These are phyloP conservation scores for Sporisorium iseilematis-ciliati DNA, from an alignment of 1,284 basidiomycete genomes.

Conservation along the genomic window DNA sequence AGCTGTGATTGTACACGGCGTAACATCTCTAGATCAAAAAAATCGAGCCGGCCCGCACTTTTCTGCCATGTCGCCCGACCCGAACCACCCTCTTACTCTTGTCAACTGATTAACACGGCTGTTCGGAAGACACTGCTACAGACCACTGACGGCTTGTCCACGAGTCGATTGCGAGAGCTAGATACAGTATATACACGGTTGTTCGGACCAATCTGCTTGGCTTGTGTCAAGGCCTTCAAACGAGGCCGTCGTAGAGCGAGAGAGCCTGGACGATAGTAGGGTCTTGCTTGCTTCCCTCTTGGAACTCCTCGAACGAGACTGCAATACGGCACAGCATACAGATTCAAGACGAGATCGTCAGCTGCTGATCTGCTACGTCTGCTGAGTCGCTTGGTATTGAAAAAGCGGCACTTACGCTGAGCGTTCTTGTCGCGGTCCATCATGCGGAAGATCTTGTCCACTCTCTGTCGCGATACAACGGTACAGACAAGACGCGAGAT, in stretches of 20 bases:
- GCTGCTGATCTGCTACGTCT: not conserved
- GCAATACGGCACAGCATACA: not conserved
- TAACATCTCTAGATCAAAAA: constrained; percentile 6
- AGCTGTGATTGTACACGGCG: not conserved
- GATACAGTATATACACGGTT: constrained; percentile 18
- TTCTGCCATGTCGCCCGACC: not conserved
- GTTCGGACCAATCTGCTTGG: constrained; percentile 5
- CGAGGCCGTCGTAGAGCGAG: constrained; percentile 63
- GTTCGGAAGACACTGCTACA: not conserved
- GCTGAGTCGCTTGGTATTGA: not conserved
- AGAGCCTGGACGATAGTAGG: constrained; percentile 69
- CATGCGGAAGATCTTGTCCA: constrained; percentile 69
- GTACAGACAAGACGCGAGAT: not conserved
- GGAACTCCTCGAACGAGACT: constrained; percentile 69
- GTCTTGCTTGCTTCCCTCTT: constrained; percentile 69
- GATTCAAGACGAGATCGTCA: not conserved
- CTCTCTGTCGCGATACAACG: constrained; percentile 44
- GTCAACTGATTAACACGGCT: too few relatives aligned
- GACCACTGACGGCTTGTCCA: not conserved
- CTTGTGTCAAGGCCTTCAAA: constrained; percentile 5
- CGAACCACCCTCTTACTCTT: too few relatives aligned
- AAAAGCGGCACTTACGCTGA: constrained; percentile 49
- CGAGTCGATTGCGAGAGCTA: constrained; percentile 10
- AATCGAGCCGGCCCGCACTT: not conserved
- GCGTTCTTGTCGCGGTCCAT: constrained; percentile 70